Evolutionary conservation across 805 yeast genomes (phyloP).

Genomic region (Saccharomycopsis lassenensis): DNA sequence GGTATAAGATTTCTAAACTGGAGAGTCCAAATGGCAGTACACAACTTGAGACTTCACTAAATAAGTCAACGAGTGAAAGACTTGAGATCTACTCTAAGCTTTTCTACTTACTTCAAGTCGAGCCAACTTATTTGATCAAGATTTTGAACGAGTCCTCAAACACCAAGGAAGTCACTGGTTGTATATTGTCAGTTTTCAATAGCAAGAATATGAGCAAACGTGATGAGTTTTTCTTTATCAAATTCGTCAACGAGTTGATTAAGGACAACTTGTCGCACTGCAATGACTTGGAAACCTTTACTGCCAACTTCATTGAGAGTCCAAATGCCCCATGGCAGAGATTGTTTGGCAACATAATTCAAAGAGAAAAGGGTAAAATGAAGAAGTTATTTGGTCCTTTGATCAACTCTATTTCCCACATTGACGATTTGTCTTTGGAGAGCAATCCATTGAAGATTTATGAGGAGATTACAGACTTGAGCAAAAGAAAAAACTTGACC

Average conservation of each 20-base stretch:
- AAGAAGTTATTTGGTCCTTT: constrained; percentile 28
- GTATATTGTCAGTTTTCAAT: constrained; percentile 26
- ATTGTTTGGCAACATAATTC: constrained; percentile 29
- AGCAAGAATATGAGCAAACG: constrained; percentile 25
- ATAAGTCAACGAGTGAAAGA: constrained; percentile 31
- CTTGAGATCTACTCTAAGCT: constrained; percentile 65
- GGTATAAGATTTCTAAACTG: too few species aligned
- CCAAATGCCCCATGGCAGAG: constrained; percentile 32
- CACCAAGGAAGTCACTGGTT: constrained; percentile 24
- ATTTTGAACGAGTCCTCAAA: constrained; percentile 22
- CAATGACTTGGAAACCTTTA: constrained; percentile 20
- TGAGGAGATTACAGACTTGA: constrained; percentile 24
- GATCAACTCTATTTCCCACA: constrained; percentile 26
- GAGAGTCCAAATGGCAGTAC: too few species aligned
- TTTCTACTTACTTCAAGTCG: constrained; percentile 76
- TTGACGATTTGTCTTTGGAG: constrained; percentile 49
- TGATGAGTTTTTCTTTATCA: constrained; percentile 60
- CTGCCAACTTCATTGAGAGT: constrained; percentile 19
- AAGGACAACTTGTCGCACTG: constrained; percentile 28
- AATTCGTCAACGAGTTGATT: constrained; percentile 41
- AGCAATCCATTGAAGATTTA: constrained; percentile 65
- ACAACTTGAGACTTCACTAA: constrained; percentile 23
- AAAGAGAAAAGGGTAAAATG: constrained; percentile 27
- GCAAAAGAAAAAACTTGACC: constrained; percentile 7
- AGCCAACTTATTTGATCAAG: constrained; percentile 58